A percentile compares a stretch with the other conserved stretches of the same genome.
phyloP scores from a whole-genome alignment of 169 alveolate species.

The Besnoitia besnoiti region DNA sequence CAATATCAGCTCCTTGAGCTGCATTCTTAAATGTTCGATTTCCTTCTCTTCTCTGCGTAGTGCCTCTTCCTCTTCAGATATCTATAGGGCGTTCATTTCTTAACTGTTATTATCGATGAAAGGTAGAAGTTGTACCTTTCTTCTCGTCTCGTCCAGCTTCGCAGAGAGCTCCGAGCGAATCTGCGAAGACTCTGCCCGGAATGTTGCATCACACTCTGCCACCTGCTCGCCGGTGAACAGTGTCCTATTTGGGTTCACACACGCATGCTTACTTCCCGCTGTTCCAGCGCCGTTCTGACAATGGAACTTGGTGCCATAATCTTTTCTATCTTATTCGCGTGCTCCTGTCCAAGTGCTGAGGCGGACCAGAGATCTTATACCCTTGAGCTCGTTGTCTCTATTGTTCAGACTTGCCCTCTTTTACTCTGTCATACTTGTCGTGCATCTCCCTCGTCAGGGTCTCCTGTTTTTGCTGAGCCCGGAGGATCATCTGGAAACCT shows the following conservation, averaged over 20 bases:
- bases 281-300: slow-evolving; percentile 25
- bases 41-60: neutral
- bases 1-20: neutral
- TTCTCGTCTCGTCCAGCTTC: neutral
- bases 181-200: slow-evolving; percentile 8
- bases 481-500: neutral
- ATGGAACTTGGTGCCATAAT: slow-evolving; percentile 13
- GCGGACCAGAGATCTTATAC: neutral
- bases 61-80: neutral
- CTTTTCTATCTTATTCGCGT: neutral
- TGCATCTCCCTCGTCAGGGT: neutral
- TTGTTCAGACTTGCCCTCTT: neutral
- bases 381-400: neutral
- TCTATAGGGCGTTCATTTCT: neutral
- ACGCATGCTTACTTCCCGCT: neutral
- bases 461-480: neutral
- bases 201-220: slow-evolving; percentile 32
- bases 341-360: neutral
- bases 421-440: slow-evolving; percentile 18
- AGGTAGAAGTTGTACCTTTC: neutral
- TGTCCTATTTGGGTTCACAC: neutral
- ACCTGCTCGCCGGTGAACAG: neutral
- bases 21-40: neutral
- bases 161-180: neutral
- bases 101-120: neutral